Conservation (phyloP, 139 green algal species). For the Tetraselmis striata region DNA sequence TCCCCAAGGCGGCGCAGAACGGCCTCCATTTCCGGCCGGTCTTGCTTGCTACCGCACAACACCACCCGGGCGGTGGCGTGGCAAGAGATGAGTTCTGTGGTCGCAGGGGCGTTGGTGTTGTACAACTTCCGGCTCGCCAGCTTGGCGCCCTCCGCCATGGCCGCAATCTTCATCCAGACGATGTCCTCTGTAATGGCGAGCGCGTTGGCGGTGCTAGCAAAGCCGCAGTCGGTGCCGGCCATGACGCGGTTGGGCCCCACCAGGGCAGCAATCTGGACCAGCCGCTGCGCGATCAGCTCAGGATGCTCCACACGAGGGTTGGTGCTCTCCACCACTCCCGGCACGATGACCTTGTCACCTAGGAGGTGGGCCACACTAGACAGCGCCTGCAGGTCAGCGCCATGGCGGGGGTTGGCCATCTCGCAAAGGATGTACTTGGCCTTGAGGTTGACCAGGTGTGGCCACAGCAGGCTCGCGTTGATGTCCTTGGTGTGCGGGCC, state of each 20-base stretch:
- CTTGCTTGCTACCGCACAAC: background rate
- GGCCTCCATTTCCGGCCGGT: background rate
- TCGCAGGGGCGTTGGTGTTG: background rate
- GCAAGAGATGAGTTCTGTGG: background rate
- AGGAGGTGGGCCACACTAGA: background rate
- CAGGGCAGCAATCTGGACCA: background rate
- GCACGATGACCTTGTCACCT: background rate
- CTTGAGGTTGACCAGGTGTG: background rate
- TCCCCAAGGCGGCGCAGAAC: background rate
- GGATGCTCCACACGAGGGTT: background rate
- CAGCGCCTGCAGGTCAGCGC: background rate
- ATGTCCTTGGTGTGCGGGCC: background rate
- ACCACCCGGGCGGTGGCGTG: background rate
- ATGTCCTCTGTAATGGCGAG: background rate
- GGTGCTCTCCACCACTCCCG: background rate
- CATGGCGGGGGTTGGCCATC: background rate
- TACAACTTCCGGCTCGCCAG: background rate
- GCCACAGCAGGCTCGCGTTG: background rate
- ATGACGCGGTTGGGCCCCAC: background rate
- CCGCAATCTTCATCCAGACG: background rate
- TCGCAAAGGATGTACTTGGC: background rate
- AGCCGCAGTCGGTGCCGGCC: slow-evolving; percentile 3
- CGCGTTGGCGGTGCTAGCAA: background rate
- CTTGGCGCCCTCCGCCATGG: background rate
- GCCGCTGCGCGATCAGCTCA: background rate